Base-by-base conservation (phyloP, 306 rosid genomes). In the Biancaea sappan region DNA sequence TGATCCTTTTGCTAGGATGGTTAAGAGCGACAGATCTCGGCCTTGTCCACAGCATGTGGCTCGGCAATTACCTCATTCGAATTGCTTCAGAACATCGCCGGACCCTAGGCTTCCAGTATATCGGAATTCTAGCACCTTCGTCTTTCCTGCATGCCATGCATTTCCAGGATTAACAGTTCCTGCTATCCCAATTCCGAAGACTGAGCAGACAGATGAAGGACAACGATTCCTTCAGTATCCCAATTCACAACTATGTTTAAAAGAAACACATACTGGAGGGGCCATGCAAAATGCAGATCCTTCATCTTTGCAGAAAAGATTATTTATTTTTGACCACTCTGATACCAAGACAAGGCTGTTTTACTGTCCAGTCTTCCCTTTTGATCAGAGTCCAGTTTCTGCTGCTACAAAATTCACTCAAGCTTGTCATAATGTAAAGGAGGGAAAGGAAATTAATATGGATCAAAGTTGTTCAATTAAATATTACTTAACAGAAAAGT, bases 321-420 rank as follows among this genome's bases (percentile, higher is more conserved):
- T 88, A 48, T 73, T 90, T 48, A 75, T 88, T 63, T 86, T 86
- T 22, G 93, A 90, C 68, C 88, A 69, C 71, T 84, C 89, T 77
- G 87, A 81, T 75, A 81, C 79, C 80, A 84, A 84, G 66, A 88
- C 87, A 53, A 86, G 88, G 81, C 46, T 86, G 67, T 77, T 83
- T 75, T 84, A 86, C 69, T 78, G 73, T 52, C 84, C 87, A 6
- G 64, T 59, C 53, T 69, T 51, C 60, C 83, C 84, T 66, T 79
- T 70, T 28, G 71, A 75, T 48, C 84, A 40, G 80, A 59, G 74
- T 77, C 84, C 83, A 63, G 43, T 29, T 43, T 67, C 57, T 83
- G 77, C 54, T 24, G 68, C 74, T 16, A 53, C 52, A 34, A 72
- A 58, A 24, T 35, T 65, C 13, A 18, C 48, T 51, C 78, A 48